Evolutionary conservation across 2,329 filamentous ascomycete species (phyloP).

Genomic region (Bipolaris gigantea): DNA sequence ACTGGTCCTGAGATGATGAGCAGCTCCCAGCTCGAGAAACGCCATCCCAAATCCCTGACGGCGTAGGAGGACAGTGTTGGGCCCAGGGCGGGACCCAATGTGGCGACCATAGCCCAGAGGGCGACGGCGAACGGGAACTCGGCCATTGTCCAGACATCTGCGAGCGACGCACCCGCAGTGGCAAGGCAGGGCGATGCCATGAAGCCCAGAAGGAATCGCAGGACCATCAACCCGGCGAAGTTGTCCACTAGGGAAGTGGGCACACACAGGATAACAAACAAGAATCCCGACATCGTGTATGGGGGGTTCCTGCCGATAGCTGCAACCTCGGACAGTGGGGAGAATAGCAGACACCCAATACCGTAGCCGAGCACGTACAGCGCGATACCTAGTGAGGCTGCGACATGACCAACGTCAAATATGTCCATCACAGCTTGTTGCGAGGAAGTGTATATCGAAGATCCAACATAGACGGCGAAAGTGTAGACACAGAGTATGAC

Average conservation of each 20-base stretch:
- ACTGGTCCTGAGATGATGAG: slow-evolving; percentile 72
- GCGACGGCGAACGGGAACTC: slow-evolving; percentile 48
- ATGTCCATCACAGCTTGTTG: slow-evolving; percentile 51
- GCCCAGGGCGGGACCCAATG: slow-evolving; percentile 64
- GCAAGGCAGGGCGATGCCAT: slow-evolving; percentile 42
- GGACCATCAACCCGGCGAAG: slow-evolving; percentile 63
- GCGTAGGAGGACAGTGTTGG: slow-evolving; percentile 73
- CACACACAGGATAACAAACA: slow-evolving; percentile 68
- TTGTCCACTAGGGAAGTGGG: slow-evolving; percentile 65
- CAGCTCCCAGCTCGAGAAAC: slow-evolving; percentile 84
- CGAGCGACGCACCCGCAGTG: slow-evolving; percentile 39
- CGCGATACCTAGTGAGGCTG: slow-evolving; percentile 60
- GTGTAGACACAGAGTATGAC: slow-evolving; percentile 55
- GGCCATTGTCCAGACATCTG: slow-evolving; percentile 43
- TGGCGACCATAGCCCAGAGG: slow-evolving; percentile 46
- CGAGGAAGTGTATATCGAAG: slow-evolving; percentile 53
- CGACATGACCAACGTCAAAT: slow-evolving; percentile 56
- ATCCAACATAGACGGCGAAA: slow-evolving; percentile 59
- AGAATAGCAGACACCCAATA: slow-evolving; percentile 65
- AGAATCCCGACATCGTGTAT: slow-evolving; percentile 67
- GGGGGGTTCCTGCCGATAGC: slow-evolving; percentile 66
- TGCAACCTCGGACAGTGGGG: slow-evolving; percentile 67
- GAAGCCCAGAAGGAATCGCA: slow-evolving; percentile 43
- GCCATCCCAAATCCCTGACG: slow-evolving; percentile 69
- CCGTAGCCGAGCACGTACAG: slow-evolving; percentile 65